These are phyloP conservation scores for Beauveria australis DNA, from an alignment of 2,329 filamentous ascomycete genomes.

Conservation along the genomic window DNA sequence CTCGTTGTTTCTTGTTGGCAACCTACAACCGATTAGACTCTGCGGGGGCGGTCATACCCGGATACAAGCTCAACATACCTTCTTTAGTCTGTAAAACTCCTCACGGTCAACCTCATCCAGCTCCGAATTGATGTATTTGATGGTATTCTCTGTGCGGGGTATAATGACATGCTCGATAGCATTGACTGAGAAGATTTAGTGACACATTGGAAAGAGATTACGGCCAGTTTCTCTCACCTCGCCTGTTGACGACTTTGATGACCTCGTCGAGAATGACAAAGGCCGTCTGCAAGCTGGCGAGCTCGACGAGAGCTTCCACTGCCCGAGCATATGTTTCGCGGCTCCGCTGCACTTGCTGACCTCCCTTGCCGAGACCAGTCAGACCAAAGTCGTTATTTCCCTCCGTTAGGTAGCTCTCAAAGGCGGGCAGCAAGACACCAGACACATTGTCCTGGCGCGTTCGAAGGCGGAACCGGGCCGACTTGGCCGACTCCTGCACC, in stretches of 20 bases:
- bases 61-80: conserved; percentile 33
- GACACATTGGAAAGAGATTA: too few relatives aligned
- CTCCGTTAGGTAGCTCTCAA: conserved; percentile 84
- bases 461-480: conserved; percentile 83
- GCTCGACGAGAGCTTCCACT: conserved; percentile 89
- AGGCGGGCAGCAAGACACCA: conserved; percentile 86
- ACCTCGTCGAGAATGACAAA: conserved; percentile 98
- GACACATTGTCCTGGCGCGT: conserved; percentile 98
- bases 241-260: conserved; percentile 96
- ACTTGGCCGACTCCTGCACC: conserved; percentile 90
- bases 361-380: conserved; percentile 92
- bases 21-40: conserved; percentile 35
- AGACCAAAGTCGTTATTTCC: conserved; percentile 92
- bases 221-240: conserved; percentile 48
- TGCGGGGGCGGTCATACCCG: background rate
- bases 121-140: conserved; percentile 99
- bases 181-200: conserved; percentile 54
- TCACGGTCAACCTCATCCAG: conserved; percentile 95
- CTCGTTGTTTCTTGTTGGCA: conserved; percentile 73
- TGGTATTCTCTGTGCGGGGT: conserved; percentile 96
- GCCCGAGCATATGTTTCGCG: conserved; percentile 93
- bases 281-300: conserved; percentile 91
- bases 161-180: conserved; percentile 97
- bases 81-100: conserved; percentile 96
- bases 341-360: conserved; percentile 91